phyloP scores from a whole-genome alignment of 73 alveolate species.

The Paramecium octaurelia region DNA sequence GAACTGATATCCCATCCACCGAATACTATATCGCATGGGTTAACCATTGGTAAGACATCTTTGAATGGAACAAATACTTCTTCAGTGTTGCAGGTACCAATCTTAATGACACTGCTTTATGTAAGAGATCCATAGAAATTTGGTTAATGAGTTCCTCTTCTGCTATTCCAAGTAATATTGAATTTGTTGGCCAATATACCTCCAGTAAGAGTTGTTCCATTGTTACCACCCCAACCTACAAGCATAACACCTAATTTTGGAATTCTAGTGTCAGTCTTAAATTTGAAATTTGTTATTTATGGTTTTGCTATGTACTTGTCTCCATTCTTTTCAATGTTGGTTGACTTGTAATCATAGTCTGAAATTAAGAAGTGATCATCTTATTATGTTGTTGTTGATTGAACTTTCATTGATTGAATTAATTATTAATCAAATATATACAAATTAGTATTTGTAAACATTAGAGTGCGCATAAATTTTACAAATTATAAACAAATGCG shows the following conservation, averaged over 20 bases:
- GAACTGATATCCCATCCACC: conserved; percentile 95
- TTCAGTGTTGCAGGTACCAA: conserved; percentile 67
- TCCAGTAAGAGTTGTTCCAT: conserved; percentile 92
- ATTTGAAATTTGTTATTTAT: conserved; percentile 5
- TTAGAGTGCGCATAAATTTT: background rate
- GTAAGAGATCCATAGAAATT: conserved; percentile 92
- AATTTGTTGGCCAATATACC: conserved; percentile 84
- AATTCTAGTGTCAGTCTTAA: conserved; percentile 80
- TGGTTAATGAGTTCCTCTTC: conserved; percentile 83
- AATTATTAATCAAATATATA: background rate
- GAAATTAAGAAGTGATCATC: conserved; percentile 52
- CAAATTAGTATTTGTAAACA: background rate
- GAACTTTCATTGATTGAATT: conserved; percentile 43
- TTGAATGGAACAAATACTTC: conserved; percentile 88
- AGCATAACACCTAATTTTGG: conserved; percentile 94
- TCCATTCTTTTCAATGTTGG: conserved; percentile 48
- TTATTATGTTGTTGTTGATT: conserved; percentile 49
- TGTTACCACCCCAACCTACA: conserved; percentile 96
- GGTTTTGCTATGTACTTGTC: conserved; percentile 61
- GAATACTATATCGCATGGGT: conserved; percentile 85
- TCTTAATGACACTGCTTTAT: conserved; percentile 82
- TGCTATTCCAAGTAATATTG: conserved; percentile 86
- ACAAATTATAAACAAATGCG: background rate
- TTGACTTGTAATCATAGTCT: conserved; percentile 55
- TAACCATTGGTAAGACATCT: conserved; percentile 88